phyloP scores from a whole-genome alignment of 2,329 filamentous ascomycete species.

The Beauveria varroae region DNA sequence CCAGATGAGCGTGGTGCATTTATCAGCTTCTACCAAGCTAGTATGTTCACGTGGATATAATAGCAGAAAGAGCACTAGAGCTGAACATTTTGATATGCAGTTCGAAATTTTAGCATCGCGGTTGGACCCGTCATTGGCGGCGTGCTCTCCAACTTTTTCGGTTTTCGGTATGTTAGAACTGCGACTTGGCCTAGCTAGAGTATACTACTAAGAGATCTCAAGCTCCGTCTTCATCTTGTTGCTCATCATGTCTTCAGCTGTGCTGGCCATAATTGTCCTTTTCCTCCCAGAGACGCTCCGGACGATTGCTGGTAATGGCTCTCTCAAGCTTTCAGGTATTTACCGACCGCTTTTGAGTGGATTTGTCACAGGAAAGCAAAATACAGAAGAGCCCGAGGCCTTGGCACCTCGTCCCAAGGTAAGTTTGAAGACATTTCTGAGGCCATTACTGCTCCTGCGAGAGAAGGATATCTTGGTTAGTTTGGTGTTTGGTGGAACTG shows the following conservation, averaged over 20 bases:
- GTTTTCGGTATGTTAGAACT: not conserved
- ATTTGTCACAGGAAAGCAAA: not conserved
- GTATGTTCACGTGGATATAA: constrained; percentile 14
- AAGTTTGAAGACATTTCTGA: not conserved
- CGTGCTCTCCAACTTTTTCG: not conserved
- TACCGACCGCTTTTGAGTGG: not conserved
- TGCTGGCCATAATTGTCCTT: not conserved
- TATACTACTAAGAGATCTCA: not conserved
- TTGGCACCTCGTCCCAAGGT: not conserved
- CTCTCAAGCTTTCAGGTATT: not conserved
- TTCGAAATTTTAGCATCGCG: not conserved
- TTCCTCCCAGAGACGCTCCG: not conserved
- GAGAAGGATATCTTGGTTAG: not conserved
- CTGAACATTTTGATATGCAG: not conserved
- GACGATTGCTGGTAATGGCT: not conserved
- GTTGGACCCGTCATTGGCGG: not conserved
- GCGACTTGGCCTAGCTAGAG: not conserved
- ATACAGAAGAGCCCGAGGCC: not conserved
- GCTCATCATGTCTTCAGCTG: not conserved
- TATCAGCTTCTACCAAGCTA: constrained; percentile 25
- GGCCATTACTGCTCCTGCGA: not conserved
- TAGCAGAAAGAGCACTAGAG: not conserved
- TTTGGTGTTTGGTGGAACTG: not conserved
- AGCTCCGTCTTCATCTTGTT: not conserved
- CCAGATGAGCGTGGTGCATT: constrained; percentile 21